Conservation (phyloP, 2,329 filamentous ascomycete genomes). For the Fusarium denticulatum region DNA sequence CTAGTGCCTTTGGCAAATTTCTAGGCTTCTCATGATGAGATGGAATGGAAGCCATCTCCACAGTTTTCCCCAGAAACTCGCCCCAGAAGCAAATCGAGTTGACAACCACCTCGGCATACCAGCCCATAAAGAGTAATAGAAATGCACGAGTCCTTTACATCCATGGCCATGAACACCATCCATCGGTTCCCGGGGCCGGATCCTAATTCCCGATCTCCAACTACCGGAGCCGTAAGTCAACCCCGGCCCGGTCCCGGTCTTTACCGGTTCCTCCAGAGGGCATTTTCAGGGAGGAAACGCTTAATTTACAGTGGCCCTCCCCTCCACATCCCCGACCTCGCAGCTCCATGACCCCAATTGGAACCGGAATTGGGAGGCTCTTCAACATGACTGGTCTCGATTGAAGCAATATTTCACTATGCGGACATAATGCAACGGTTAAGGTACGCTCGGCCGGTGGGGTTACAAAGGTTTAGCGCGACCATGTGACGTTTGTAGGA, state of each 20-base stretch:
- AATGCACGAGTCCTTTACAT: slow-evolving; percentile 1
- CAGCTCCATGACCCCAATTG: slow-evolving; percentile 11
- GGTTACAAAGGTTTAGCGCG: slow-evolving; percentile 27
- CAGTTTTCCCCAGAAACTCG: slow-evolving; percentile 20
- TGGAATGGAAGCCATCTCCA: slow-evolving; percentile 8
- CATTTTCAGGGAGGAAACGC: slow-evolving; percentile 1
- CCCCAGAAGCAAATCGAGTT: not conserved
- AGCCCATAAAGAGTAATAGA: slow-evolving; percentile 24
- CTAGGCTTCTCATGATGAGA: slow-evolving; percentile 14
- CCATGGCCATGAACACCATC: slow-evolving; percentile 18
- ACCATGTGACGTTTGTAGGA: slow-evolving; percentile 41
- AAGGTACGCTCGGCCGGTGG: slow-evolving; percentile 21
- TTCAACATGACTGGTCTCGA: slow-evolving; percentile 5
- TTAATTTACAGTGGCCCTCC: not conserved
- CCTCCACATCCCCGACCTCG: slow-evolving; percentile 29
- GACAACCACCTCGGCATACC: not conserved
- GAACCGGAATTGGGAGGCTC: slow-evolving; percentile 3
- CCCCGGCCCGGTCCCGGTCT: slow-evolving; percentile 32
- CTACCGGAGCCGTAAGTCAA: slow-evolving; percentile 3
- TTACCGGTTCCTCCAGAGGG: slow-evolving; percentile 35
- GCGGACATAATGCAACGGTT: slow-evolving; percentile 5
- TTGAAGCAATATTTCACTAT: slow-evolving; percentile 1
- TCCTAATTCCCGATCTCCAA: slow-evolving; percentile 2
- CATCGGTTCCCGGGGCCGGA: slow-evolving; percentile 39
- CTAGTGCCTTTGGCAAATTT: too few relatives aligned